Conservation (phyloP, 345 rosid genomes). For the Lagerstroemia speciosa region DNA sequence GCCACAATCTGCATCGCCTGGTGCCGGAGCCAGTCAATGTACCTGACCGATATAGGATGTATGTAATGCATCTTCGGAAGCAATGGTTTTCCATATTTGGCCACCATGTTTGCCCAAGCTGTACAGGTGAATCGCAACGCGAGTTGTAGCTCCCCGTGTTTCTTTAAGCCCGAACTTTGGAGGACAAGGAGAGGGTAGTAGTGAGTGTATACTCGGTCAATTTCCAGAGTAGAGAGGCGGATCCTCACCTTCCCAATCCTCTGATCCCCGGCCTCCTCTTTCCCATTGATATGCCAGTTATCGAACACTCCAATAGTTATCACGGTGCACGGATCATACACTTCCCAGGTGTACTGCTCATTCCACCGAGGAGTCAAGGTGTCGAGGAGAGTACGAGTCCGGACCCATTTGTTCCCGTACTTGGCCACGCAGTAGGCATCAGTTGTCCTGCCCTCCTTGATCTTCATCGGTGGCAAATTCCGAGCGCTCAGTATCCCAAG, state of each 20-base stretch:
- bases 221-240: conserved; percentile 45
- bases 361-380: conserved; percentile 75
- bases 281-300: conserved; percentile 35
- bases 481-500: conserved; percentile 76
- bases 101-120: conserved; percentile 35
- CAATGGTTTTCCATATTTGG: conserved; percentile 34
- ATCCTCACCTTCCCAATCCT: conserved; percentile 44
- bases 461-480: conserved; percentile 78
- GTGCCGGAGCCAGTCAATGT: conserved; percentile 38
- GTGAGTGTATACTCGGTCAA: conserved; percentile 42
- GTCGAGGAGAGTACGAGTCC: conserved; percentile 85
- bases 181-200: conserved; percentile 41
- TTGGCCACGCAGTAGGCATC: conserved; percentile 96
- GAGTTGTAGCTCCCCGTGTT: conserved; percentile 43
- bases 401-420: conserved; percentile 94
- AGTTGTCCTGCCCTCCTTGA: conserved; percentile 57
- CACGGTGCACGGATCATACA: conserved; percentile 84
- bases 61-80: conserved; percentile 49
- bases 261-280: conserved; percentile 21
- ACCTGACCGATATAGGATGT: conserved; percentile 35
- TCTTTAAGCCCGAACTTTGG: conserved; percentile 30
- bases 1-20: conserved; percentile 41
- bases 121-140: conserved; percentile 40
- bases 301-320: conserved; percentile 57
- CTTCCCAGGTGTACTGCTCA: conserved; percentile 99